Base-by-base conservation (phyloP, 2,329 filamentous ascomycete genomes). In the Tolypocladium capitatum region DNA sequence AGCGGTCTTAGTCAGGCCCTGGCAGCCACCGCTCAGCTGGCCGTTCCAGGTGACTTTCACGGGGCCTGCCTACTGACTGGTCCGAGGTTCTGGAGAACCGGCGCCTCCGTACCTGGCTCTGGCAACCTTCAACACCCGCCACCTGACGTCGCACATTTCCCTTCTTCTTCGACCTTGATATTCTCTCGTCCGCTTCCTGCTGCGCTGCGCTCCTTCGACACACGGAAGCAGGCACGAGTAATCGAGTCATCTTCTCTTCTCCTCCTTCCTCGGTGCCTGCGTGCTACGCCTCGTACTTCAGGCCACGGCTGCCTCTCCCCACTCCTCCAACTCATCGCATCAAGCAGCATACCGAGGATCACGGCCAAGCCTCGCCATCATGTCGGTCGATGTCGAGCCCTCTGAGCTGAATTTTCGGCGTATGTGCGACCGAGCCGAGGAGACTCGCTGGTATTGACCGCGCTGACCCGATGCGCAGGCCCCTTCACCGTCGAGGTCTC, bases 381-480 rank as follows among this genome's bases (percentile, higher is more conserved):
- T 97, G 92, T 94, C 91, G 59, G 84, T 98, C 72, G 86, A 95
- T 61, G 86, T 98, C 64, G 83, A 92, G 60, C 92, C 91, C 51
- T 68, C 79, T 58, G 92, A 97, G 78, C 81, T 98, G 64, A 86
- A 81, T 72, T 98, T 98, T 73, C 84, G 83, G 70, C 86, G 92
- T 97, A 76, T 63, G 84, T 76, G 52, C 58, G 16, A 45, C 52
- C 47, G 46, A 40, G 46, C 24, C 38, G 3, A 28, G 3, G 3
- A 10, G 4, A 16, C 38, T 27, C 9, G 21, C 24, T 38, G 20
- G 41, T 43, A 27, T 32, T 20, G 35, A 52, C 43, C 42, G 43
- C 51, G 49, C 48, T 49, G 44, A 45, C 36, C 46, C 51, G 47
- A 5, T 3, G 10, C 27, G 44, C 57, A 85, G 81, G 81, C 52